Base-by-base conservation (phyloP, 2,329 filamentous ascomycete species). In the Polytolypa hystricis region DNA sequence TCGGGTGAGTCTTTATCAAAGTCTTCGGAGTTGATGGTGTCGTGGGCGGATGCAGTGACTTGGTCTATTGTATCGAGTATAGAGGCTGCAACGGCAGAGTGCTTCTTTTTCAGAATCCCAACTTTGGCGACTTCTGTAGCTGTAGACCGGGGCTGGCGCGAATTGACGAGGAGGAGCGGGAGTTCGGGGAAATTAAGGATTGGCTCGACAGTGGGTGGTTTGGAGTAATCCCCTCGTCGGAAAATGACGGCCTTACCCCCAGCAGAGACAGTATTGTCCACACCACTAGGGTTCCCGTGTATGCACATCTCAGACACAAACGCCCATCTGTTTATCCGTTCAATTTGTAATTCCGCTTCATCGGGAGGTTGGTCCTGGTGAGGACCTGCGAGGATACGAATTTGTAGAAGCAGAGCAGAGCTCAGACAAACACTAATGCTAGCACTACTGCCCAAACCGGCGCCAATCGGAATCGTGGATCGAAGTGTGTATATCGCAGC, bases 231-330 rank as follows among this genome's bases (percentile, higher is more conserved):
- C 34, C 68, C 73, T 35, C 87, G 74, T 52, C 89, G 81, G 64
- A 93, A 98, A 2, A 96, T 69, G 1, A 98, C 86, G 0, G 87
- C 91, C 62, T 94, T 95, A 39, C 91, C 91, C 51, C 93, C 84
- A 9, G 87, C 83, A 9, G 89, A 74, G 18, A 98, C 89, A 2
- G 91, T 98, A 60, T 98, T 98, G 62, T 98, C 91, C 29, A 98
- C 84, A 0, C 91, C 91, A 0, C 85, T 94, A 1, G 91, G 91
- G 53, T 93, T 96, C 25, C 89, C 91, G 55, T 98, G 91, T 44
- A 96, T 95, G 61, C 86, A 91, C 77, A 96, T 82, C 59, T 98
- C 91, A 16, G 82, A 82, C 1, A 98, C 91, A 59, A 95, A 96
- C 0, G 91, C 87, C 91, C 93, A 98, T 43, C 83, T 75, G 60